Percentiles rank a stretch among this genome's conserved stretches.
Conservation (phyloP, 2,329 filamentous ascomycete genomes). For the Chrysoporthe cubensis region DNA sequence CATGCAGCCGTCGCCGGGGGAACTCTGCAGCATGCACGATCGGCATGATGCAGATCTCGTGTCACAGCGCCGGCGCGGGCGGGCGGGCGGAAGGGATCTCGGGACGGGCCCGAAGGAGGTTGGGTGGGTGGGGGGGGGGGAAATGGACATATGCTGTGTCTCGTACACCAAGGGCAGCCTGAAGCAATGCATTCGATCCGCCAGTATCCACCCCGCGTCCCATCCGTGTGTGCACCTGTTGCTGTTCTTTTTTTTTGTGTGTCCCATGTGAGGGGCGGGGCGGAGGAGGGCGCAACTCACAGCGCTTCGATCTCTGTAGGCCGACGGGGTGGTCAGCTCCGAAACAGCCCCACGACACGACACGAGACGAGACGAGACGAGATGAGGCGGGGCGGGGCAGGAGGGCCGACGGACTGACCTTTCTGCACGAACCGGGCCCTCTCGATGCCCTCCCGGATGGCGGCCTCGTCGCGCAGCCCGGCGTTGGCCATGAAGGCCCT, state of each 20-base stretch:
- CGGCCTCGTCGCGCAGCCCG: slow-evolving; percentile 68
- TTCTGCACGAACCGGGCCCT: slow-evolving; percentile 90
- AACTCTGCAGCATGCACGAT: slow-evolving; percentile 6
- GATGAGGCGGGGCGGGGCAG: too few species aligned
- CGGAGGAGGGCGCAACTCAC: slow-evolving; percentile 58
- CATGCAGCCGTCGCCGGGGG: background rate
- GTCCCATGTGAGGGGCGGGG: background rate
- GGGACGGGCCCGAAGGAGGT: slow-evolving; percentile 1
- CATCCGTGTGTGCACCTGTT: slow-evolving; percentile 1
- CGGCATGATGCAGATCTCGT: slow-evolving; percentile 11
- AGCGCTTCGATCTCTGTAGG: slow-evolving; percentile 82
- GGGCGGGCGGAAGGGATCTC: background rate
- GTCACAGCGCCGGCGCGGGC: background rate
- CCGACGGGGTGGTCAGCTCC: background rate
- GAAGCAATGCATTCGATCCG: slow-evolving; percentile 4
- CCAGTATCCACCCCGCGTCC: background rate
- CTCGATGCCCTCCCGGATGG: slow-evolving; percentile 76
- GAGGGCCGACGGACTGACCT: slow-evolving; percentile 57
- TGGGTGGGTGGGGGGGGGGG: too few species aligned
- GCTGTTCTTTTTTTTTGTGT: background rate
- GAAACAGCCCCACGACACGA: background rate
- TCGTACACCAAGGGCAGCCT: background rate
- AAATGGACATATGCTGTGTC: background rate
- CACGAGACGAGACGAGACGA: background rate
- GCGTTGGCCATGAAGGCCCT: slow-evolving; percentile 82